A percentile compares a stretch with the other conserved stretches of the same genome.
phyloP scores from a whole-genome alignment of 2,329 filamentous ascomycete genomes.

The Hypoxylon sp. region DNA sequence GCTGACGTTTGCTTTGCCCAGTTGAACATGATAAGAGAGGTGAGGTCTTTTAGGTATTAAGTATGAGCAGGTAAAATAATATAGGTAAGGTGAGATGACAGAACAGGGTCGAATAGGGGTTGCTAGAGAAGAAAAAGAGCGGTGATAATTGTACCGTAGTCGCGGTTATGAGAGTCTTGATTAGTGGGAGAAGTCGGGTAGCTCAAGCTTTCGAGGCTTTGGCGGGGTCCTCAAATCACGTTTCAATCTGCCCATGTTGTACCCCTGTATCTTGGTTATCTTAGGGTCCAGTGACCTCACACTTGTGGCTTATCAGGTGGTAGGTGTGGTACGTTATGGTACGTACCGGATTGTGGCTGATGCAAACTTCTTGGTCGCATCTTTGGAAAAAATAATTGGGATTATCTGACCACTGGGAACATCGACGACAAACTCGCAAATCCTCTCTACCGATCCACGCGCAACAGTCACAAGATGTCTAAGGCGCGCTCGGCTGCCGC shows the following conservation, averaged over 20 bases:
- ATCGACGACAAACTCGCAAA: slow-evolving; percentile 19
- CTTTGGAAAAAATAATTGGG: slow-evolving; percentile 5
- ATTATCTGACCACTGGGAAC: slow-evolving; percentile 5
- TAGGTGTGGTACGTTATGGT: slow-evolving; percentile 2
- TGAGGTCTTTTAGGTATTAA: slow-evolving; percentile 27
- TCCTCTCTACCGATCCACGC: slow-evolving; percentile 4
- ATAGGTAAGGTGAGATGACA: slow-evolving; percentile 31
- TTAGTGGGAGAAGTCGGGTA: slow-evolving; percentile 31
- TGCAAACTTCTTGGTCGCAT: slow-evolving; percentile 16
- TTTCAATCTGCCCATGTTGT: slow-evolving; percentile 17
- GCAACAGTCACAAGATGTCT: slow-evolving; percentile 63
- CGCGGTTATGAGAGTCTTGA: slow-evolving; percentile 14
- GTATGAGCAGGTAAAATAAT: slow-evolving; percentile 31
- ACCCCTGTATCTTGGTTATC: slow-evolving; percentile 28
- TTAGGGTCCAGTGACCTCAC: slow-evolving; percentile 28
- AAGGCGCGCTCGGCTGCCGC: slow-evolving; percentile 61
- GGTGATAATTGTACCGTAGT: slow-evolving; percentile 40
- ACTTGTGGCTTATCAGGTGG: slow-evolving; percentile 14
- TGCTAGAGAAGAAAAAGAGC: slow-evolving; percentile 34
- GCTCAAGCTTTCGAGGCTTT: slow-evolving; percentile 41
- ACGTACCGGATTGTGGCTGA: slow-evolving; percentile 24
- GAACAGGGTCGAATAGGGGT: slow-evolving; percentile 23
- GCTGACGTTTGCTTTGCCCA: slow-evolving; percentile 93
- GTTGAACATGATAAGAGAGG: slow-evolving; percentile 78
- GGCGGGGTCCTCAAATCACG: slow-evolving; percentile 48